Evolutionary conservation across 148 eudicot genomes (phyloP).

Genomic region (Drosera capensis): DNA sequence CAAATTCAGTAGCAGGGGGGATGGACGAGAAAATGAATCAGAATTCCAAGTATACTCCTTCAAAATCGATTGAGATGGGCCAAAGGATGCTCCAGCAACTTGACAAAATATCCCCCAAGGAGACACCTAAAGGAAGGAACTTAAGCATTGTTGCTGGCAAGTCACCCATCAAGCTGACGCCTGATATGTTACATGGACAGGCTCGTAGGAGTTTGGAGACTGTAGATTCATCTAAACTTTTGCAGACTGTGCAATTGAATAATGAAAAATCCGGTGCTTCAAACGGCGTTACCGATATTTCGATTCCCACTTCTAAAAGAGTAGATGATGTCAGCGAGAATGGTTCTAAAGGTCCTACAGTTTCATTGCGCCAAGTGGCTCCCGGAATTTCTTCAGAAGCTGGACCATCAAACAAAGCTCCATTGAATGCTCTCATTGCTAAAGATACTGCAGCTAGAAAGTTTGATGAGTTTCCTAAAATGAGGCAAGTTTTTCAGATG

Average conservation of each 20-base stretch:
- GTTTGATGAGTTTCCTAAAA: conserved; percentile 24
- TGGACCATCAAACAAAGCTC: conserved; percentile 10
- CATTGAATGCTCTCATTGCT: conserved; percentile 8
- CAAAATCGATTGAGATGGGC: conserved; percentile 63
- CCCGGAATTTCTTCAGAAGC: conserved; percentile 13
- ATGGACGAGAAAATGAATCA: conserved; percentile 12
- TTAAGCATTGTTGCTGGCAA: conserved; percentile 10
- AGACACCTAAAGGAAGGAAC: conserved; percentile 38
- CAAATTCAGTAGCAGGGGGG: conserved; percentile 17
- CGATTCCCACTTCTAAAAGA: conserved; percentile 11
- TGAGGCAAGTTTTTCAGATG: conserved; percentile 61
- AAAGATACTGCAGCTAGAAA: conserved; percentile 7
- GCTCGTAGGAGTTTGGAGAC: conserved; percentile 34
- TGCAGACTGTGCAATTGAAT: conserved; percentile 18
- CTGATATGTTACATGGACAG: conserved; percentile 28
- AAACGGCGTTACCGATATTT: conserved; percentile 12
- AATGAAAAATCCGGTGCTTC: conserved; percentile 14
- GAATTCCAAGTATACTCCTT: conserved; percentile 29
- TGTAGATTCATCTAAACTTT: conserved; percentile 25
- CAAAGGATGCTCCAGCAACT: conserved; percentile 60
- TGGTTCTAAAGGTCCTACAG: conserved; percentile 6
- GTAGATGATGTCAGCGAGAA: conserved; percentile 18
- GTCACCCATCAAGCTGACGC: conserved; percentile 23
- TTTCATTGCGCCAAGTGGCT: conserved; percentile 8
- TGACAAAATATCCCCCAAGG: conserved; percentile 68